phyloP scores from a whole-genome alignment of 352 stramenopile species.

The Globisporangium rhizosaccharum region DNA sequence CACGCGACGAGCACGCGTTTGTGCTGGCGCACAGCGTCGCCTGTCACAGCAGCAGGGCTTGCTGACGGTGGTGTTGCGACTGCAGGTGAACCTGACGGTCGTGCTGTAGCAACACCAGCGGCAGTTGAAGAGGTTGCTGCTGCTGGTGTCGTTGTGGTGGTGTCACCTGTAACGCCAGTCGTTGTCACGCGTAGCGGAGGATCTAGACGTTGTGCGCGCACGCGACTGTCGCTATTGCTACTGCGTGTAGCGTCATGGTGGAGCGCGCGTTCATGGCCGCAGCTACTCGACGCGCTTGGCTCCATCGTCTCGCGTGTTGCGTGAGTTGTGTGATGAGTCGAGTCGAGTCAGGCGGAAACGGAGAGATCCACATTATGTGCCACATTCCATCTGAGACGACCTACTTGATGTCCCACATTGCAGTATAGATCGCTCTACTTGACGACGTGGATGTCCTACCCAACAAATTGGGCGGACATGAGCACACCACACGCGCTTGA shows the following conservation, averaged over 20 bases:
- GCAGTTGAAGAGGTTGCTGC: neutral
- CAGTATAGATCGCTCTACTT: neutral
- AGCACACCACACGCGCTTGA: neutral
- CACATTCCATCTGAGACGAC: neutral
- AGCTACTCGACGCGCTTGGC: neutral
- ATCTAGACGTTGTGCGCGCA: neutral
- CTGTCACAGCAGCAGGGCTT: neutral
- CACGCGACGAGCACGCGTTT: conserved; percentile 21
- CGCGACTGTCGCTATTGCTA: neutral
- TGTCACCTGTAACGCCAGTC: neutral
- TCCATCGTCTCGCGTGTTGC: neutral
- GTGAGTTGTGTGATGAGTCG: neutral
- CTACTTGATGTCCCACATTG: neutral
- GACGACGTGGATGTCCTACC: neutral
- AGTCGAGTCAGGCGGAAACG: neutral
- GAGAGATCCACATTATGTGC: neutral
- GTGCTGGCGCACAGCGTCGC: neutral
- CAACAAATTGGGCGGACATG: neutral
- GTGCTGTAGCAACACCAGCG: neutral
- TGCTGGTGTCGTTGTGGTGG: too few species aligned
- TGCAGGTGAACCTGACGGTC: neutral
- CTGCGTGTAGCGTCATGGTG: neutral
- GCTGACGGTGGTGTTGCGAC: neutral
- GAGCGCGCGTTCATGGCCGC: too few species aligned
- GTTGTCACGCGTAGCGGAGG: neutral